These are phyloP conservation scores for Raphanus sativus DNA, from an alignment of 345 rosid genomes.

Conservation along the genomic window DNA sequence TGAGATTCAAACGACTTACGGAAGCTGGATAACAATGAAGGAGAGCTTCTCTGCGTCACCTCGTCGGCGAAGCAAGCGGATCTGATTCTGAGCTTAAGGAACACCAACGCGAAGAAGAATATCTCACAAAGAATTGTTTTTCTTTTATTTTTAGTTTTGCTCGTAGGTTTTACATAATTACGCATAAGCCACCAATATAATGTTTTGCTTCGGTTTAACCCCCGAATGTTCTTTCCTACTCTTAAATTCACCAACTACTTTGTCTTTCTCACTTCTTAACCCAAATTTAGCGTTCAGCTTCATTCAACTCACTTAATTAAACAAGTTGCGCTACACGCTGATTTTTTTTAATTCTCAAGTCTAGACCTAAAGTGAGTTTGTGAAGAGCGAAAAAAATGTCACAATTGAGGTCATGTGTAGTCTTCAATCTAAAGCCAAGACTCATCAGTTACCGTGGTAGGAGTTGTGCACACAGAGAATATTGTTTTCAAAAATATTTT, in stretches of 20 bases:
- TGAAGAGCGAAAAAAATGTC: not conserved
- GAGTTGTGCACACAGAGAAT: not conserved
- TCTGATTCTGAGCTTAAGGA: conserved; percentile 11
- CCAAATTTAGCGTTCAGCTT: not conserved
- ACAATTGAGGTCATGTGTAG: not conserved
- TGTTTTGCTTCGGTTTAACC: not conserved
- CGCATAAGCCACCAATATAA: not conserved
- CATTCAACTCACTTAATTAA: not conserved
- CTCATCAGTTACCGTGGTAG: not conserved
- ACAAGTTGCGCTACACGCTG: too few species aligned
- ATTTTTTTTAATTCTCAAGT: not conserved
- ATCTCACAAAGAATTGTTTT: not conserved
- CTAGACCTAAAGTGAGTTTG: not conserved
- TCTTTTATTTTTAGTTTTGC: not conserved
- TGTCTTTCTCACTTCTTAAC: too few species aligned
- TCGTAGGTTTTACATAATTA: not conserved
- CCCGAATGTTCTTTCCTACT: not conserved
- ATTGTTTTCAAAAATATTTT: not conserved
- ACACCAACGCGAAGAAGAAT: not conserved
- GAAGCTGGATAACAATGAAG: not conserved
- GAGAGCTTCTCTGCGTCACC: not conserved
- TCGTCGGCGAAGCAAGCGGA: conserved; percentile 3
- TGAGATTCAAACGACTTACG: not conserved
- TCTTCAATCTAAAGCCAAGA: not conserved
- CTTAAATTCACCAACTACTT: not conserved